Conservation (phyloP, 75 land plant genomes). For the Cryptomeria japonica region DNA sequence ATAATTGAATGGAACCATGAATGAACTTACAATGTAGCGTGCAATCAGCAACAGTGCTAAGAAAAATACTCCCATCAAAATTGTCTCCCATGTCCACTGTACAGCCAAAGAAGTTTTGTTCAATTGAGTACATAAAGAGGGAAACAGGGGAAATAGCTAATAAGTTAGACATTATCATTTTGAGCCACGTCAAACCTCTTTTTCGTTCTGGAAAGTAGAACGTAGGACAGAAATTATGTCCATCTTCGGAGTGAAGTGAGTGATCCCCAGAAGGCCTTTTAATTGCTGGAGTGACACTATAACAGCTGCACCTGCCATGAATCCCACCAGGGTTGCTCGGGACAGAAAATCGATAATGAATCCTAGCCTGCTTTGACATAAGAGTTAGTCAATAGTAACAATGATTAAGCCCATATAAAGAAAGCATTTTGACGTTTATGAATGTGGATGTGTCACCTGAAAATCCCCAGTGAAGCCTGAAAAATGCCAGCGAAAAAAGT, state of each 20-base stretch:
- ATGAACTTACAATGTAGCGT: slow-evolving; percentile 41
- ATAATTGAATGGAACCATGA: neutral
- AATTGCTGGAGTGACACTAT: slow-evolving; percentile 71
- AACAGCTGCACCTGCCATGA: slow-evolving; percentile 88
- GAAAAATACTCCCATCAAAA: slow-evolving; percentile 61
- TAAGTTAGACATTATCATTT: neutral
- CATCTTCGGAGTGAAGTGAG: slow-evolving; percentile 74
- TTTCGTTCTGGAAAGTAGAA: slow-evolving; percentile 58
- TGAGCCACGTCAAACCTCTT: slow-evolving; percentile 53
- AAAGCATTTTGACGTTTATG: neutral
- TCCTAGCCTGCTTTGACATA: slow-evolving; percentile 45
- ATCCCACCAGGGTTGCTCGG: slow-evolving; percentile 73
- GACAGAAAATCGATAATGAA: slow-evolving; percentile 69
- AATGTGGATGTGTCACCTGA: slow-evolving; percentile 31
- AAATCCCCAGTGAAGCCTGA: slow-evolving; percentile 60
- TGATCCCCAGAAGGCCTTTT: slow-evolving; percentile 53
- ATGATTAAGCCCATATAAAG: neutral
- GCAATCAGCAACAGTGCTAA: slow-evolving; percentile 39
- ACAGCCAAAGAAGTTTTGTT: neutral
- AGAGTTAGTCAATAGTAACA: neutral
- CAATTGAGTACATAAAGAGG: neutral
- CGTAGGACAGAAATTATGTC: slow-evolving; percentile 75
- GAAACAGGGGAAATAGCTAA: slow-evolving; percentile 3
- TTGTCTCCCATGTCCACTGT: slow-evolving; percentile 75
- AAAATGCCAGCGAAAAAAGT: slow-evolving; percentile 71